These are phyloP conservation scores for Reticulascus tulasneorum DNA, from an alignment of 2,329 filamentous ascomycete genomes.

Conservation along the genomic window DNA sequence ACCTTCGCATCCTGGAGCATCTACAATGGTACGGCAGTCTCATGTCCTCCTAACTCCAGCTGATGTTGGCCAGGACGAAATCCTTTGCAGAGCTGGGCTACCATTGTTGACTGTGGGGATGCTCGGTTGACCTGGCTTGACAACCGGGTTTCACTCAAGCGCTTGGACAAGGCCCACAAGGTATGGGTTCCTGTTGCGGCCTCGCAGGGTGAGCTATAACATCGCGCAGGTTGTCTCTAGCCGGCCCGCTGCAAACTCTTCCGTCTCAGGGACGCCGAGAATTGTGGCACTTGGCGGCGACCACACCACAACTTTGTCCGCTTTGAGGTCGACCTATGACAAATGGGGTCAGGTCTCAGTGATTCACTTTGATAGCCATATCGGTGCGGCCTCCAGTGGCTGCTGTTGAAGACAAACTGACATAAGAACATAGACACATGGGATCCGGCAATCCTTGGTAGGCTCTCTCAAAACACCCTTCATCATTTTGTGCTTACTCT, in stretches of 20 bases:
- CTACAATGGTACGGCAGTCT: constrained; percentile 18
- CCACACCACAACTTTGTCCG: constrained; percentile 60
- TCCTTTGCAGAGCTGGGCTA: constrained; percentile 14
- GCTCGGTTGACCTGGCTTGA: constrained; percentile 75
- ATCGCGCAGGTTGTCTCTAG: constrained; percentile 24
- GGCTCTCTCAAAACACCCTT: constrained; percentile 1
- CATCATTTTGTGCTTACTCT: constrained; percentile 5
- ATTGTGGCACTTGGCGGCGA: constrained; percentile 63
- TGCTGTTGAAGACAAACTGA: constrained; percentile 8
- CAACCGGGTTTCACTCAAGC: constrained; percentile 67
- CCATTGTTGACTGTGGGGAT: constrained; percentile 73
- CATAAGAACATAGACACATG: constrained; percentile 53
- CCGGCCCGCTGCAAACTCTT: constrained; percentile 35
- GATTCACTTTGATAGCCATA: constrained; percentile 62
- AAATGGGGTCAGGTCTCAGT: constrained; percentile 58
- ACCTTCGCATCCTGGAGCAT: constrained; percentile 17
- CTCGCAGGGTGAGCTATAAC: constrained; percentile 2
- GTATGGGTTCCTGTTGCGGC: constrained; percentile 21
- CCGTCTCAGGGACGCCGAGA: constrained; percentile 39
- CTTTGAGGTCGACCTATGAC: constrained; percentile 54
- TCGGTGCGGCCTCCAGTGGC: constrained; percentile 34
- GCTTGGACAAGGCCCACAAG: constrained; percentile 67
- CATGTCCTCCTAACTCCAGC: too few relatives aligned
- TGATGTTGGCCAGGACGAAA: constrained; percentile 12
- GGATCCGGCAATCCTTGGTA: constrained; percentile 59